Percentiles rank a stretch among this genome's conserved stretches.
Conservation (phyloP, 306 rosid species). For the Luffa acutangula region DNA sequence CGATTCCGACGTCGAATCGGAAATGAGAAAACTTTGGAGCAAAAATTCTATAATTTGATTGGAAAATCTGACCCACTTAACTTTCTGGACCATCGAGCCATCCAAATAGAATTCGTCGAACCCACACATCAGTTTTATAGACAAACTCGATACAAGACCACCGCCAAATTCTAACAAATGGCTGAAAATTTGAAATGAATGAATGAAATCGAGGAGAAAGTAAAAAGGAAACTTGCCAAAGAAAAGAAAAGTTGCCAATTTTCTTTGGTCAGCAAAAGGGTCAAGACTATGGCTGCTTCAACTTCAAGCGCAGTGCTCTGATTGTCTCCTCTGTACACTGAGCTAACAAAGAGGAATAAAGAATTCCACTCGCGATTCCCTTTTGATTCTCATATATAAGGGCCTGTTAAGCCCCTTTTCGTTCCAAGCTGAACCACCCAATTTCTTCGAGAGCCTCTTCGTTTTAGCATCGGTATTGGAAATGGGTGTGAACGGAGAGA, state of each 20-base stretch:
- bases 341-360: background rate
- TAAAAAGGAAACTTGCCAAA: background rate
- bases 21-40: background rate
- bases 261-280: background rate
- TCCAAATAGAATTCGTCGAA: background rate
- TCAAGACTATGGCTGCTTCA: background rate
- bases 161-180: background rate
- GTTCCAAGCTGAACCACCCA: background rate
- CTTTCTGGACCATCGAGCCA: background rate
- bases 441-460: background rate
- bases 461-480: conserved; percentile 2
- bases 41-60: background rate
- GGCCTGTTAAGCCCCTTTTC: background rate
- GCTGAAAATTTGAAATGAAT: background rate
- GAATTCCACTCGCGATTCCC: background rate
- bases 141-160: background rate
- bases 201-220: background rate
- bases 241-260: background rate
- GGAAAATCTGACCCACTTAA: background rate
- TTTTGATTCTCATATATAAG: background rate
- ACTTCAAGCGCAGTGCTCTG: background rate
- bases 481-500: conserved; percentile 34
- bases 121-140: background rate
- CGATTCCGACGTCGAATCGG: too few species aligned
- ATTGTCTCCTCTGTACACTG: background rate